Base-by-base conservation (phyloP, 176 grass and related monocot species). In the Bonia amplexicaulis region DNA sequence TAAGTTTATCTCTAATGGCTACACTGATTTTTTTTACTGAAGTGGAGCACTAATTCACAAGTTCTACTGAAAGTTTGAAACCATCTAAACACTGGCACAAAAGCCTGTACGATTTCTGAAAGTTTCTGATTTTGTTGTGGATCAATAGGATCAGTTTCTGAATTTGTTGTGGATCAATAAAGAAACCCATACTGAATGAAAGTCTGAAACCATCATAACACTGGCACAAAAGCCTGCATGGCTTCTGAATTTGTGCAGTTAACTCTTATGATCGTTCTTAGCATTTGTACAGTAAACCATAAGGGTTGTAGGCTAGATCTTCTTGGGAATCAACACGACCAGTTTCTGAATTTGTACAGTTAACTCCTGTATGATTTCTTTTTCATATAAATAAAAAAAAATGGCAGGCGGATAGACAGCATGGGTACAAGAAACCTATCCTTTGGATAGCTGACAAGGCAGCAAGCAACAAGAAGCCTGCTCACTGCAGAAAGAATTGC, bases 401-500 rank as follows among this genome's bases (percentile, higher is more conserved):
- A 87, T 74, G 82, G 83, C 70, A 39, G 71, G 88, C 85, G 80
- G 90, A 91, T 85, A 90, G 76, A 91, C 90, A 88, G 73, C 85
- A 87, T 78, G 70, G 84, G 39, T 86, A 88, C 85, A 87, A 82
- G 81, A 69, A 69, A 85, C 64, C 95, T 93, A 88, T 91, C 95
- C 93, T 84, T 93, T 73, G 87, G 92, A 95, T 95, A 92, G 88
- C 16, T 82, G 72, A 85, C 64, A 86, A 83, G 74, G 81, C 33
- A 78, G 79, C 44, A 90, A 93, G 80, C 33, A 78, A 76, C 57
- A 90, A 93, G 78, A 95, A 80, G 68, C 52, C 69, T 85, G 77
- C 81, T 63, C 69, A 78, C 44, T 86, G 91, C 91, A 51, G 51
- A 95, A 95, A 95, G 96, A 95, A 95, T 96, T 90, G 71, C 66